Percentiles rank a stretch among this genome's conserved stretches.
phyloP scores from a whole-genome alignment of 164 flowering plant species.

The Berberis thunbergii region DNA sequence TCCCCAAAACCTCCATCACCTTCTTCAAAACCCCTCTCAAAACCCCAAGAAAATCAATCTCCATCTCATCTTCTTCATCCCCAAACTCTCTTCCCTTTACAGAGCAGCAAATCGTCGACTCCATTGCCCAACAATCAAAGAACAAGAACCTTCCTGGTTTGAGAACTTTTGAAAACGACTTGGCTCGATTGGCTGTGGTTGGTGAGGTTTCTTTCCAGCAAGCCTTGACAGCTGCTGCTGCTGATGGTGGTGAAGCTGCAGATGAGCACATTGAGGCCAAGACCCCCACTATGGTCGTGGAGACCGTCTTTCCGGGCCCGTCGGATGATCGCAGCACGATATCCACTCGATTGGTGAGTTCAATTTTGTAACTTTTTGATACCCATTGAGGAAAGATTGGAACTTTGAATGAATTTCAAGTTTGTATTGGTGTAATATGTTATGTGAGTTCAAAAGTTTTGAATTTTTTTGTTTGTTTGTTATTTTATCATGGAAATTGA shows the following conservation, averaged over 20 bases:
- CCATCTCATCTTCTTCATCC: slow-evolving; percentile 18
- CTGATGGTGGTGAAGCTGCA: slow-evolving; percentile 84
- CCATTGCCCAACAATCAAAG: slow-evolving; percentile 29
- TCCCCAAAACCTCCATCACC: slow-evolving; percentile 3
- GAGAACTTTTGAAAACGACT: slow-evolving; percentile 66
- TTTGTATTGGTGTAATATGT: neutral
- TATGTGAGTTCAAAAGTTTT: neutral
- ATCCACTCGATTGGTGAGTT: slow-evolving; percentile 74
- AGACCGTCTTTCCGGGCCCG: slow-evolving; percentile 68
- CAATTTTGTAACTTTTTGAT: neutral
- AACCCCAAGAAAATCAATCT: slow-evolving; percentile 10
- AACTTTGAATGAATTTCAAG: neutral
- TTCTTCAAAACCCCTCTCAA: slow-evolving; percentile 7
- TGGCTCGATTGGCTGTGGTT: slow-evolving; percentile 45
- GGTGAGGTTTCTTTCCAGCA: slow-evolving; percentile 71
- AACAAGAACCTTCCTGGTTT: slow-evolving; percentile 46
- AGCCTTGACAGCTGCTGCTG: slow-evolving; percentile 88
- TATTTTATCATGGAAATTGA: neutral
- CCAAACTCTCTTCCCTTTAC: slow-evolving; percentile 21
- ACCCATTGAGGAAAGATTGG: neutral
- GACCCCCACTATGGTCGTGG: slow-evolving; percentile 67
- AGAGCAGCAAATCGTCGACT: slow-evolving; percentile 43
- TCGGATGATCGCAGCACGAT: slow-evolving; percentile 60
- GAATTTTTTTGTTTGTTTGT: neutral
- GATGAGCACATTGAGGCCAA: slow-evolving; percentile 57